A percentile compares a stretch with the other conserved stretches of the same genome.
Evolutionary conservation across 2,329 filamentous ascomycete species (phyloP).

Genomic region (Arthrocladium fulminans): DNA sequence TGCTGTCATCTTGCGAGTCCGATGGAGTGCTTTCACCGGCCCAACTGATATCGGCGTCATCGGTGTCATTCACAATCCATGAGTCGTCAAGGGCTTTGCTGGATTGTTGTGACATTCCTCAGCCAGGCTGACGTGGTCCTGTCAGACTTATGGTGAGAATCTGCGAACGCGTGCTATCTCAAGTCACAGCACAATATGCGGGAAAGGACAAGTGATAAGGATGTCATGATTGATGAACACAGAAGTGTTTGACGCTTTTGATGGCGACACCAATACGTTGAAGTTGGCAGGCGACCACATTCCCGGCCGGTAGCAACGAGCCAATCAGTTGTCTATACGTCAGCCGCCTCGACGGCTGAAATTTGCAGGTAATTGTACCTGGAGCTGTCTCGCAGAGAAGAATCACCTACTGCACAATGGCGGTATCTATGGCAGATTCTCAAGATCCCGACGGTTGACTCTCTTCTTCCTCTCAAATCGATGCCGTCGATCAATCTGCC

Average conservation of each 20-base stretch:
- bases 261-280: neutral
- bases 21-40: neutral
- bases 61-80: conserved; percentile 13
- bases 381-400: too few relatives aligned
- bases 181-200: neutral
- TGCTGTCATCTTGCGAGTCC: conserved; percentile 1
- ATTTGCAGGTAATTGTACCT: too few relatives aligned
- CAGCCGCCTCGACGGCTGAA: neutral
- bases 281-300: conserved; percentile 1
- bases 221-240: neutral
- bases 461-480: too few relatives aligned
- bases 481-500: too few relatives aligned
- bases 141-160: too few relatives aligned
- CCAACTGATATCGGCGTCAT: conserved; percentile 9
- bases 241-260: neutral
- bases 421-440: too few relatives aligned
- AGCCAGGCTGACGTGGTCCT: too few relatives aligned
- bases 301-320: neutral
- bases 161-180: neutral
- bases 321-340: conserved; percentile 5
- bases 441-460: too few relatives aligned
- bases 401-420: neutral
- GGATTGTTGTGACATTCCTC: neutral
- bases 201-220: neutral
- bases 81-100: conserved; percentile 10